phyloP scores from a whole-genome alignment of 2,329 filamentous ascomycete genomes.

The Penicillium sp. region DNA sequence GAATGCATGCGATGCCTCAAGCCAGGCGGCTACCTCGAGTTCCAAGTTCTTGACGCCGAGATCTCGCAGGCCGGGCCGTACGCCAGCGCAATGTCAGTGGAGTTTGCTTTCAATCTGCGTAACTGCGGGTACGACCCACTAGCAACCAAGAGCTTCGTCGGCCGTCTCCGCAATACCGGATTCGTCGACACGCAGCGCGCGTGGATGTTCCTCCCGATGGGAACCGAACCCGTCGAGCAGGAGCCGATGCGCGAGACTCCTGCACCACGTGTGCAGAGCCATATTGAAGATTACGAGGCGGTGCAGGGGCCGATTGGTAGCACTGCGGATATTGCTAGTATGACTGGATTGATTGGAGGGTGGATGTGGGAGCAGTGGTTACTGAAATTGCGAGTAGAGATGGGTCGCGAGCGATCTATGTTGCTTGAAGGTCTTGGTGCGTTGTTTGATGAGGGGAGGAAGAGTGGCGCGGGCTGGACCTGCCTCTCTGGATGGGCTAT shows the following conservation, averaged over 20 bases:
- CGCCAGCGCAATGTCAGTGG: conserved; percentile 78
- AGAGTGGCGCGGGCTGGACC: conserved; percentile 57
- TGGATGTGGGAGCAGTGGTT: conserved; percentile 98
- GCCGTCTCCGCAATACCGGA: conserved; percentile 68
- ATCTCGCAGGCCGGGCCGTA: conserved; percentile 79
- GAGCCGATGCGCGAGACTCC: conserved; percentile 45
- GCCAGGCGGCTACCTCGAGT: conserved; percentile 90
- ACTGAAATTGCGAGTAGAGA: conserved; percentile 81
- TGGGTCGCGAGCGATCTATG: conserved; percentile 61
- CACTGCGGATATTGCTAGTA: conserved; percentile 67
- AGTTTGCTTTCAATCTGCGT: conserved; percentile 87
- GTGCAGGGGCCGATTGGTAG: conserved; percentile 58
- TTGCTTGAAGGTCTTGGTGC: conserved; percentile 56
- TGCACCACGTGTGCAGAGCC: conserved; percentile 37
- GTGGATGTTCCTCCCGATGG: conserved; percentile 88
- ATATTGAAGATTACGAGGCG: conserved; percentile 56
- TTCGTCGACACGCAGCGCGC: conserved; percentile 79
- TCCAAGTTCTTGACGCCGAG: conserved; percentile 83
- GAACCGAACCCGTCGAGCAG: conserved; percentile 49
- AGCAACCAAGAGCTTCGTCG: conserved; percentile 77
- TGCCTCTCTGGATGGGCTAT: conserved; percentile 59
- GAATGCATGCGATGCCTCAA: conserved; percentile 92
- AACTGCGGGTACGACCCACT: conserved; percentile 85
- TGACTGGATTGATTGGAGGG: conserved; percentile 78
- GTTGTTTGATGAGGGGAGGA: conserved; percentile 60